A percentile compares a stretch with the other conserved stretches of the same genome.
phyloP scores from a whole-genome alignment of 1,139 yeast species.

The Casaregolazyma lundiana region DNA sequence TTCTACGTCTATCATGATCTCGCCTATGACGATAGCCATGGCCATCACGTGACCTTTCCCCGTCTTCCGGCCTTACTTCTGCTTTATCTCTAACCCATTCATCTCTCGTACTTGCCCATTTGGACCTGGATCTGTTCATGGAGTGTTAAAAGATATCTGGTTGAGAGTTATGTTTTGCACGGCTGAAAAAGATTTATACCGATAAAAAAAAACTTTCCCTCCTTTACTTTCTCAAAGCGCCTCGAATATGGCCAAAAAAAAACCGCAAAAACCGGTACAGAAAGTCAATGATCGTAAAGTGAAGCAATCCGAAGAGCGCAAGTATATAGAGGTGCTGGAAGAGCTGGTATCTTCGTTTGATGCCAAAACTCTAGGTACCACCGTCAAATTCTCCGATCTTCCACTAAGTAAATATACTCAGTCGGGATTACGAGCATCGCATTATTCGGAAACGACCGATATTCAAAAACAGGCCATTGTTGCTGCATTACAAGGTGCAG shows the following conservation, averaged over 20 bases:
- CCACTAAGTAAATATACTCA: slow-evolving; percentile 68
- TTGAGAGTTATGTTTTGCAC: neutral
- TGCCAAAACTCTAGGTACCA: slow-evolving; percentile 7
- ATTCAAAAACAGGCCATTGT: slow-evolving; percentile 82
- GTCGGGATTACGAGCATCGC: slow-evolving; percentile 64
- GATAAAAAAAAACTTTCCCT: neutral
- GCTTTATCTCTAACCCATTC: slow-evolving; percentile 9
- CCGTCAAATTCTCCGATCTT: slow-evolving; percentile 46
- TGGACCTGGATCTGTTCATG: slow-evolving; percentile 5
- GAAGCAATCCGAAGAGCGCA: slow-evolving; percentile 24
- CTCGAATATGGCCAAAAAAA: slow-evolving; percentile 11
- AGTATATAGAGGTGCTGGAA: slow-evolving; percentile 26
- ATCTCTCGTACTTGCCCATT: slow-evolving; percentile 8
- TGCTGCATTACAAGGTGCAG: slow-evolving; percentile 71
- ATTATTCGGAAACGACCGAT: slow-evolving; percentile 72
- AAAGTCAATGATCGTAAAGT: slow-evolving; percentile 10
- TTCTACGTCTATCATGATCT: neutral
- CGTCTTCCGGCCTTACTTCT: slow-evolving; percentile 5
- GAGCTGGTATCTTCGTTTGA: slow-evolving; percentile 22
- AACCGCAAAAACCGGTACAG: slow-evolving; percentile 10
- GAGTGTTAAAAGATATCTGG: neutral
- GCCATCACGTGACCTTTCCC: neutral
- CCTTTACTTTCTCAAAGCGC: neutral
- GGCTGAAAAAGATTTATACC: neutral
- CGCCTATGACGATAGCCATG: neutral